Conservation (phyloP, 2,329 filamentous ascomycete genomes). For the Diaporthe citrichinensis region DNA sequence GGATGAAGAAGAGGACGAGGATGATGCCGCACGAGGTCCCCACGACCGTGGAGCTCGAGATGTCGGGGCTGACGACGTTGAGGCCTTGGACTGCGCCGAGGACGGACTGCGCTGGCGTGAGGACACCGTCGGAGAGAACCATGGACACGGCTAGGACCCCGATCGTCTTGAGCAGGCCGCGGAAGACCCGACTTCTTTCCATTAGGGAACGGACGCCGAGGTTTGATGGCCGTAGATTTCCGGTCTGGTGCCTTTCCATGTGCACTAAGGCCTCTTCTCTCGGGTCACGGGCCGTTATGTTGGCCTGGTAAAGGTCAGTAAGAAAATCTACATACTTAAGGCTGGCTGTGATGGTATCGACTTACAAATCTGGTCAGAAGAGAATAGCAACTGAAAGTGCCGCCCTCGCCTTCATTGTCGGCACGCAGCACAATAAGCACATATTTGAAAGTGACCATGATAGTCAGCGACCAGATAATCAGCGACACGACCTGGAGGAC, state of each 20-base stretch:
- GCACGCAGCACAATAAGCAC: slow-evolving; percentile 74
- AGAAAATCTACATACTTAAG: neutral
- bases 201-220: slow-evolving; percentile 67
- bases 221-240: slow-evolving; percentile 67
- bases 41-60: slow-evolving; percentile 70
- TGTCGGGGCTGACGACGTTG: slow-evolving; percentile 68
- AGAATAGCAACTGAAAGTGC: slow-evolving; percentile 77
- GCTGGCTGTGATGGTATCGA: neutral
- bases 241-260: slow-evolving; percentile 69
- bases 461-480: slow-evolving; percentile 76
- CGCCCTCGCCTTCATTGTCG: slow-evolving; percentile 78
- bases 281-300: slow-evolving; percentile 74
- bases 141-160: slow-evolving; percentile 76
- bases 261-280: slow-evolving; percentile 67
- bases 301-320: slow-evolving; percentile 50
- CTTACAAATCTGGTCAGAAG: slow-evolving; percentile 69
- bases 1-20: slow-evolving; percentile 72
- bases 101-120: slow-evolving; percentile 78
- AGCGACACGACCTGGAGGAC: slow-evolving; percentile 75
- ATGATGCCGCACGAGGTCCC: slow-evolving; percentile 75
- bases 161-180: slow-evolving; percentile 69
- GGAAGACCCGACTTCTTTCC: slow-evolving; percentile 67
- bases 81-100: slow-evolving; percentile 76
- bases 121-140: slow-evolving; percentile 74
- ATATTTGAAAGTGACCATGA: slow-evolving; percentile 79